Evolutionary conservation across 1,139 yeast species (phyloP), one percentile per base, ranked within the genome.

Genomic region (Yamadazyma friedrichii): DNA sequence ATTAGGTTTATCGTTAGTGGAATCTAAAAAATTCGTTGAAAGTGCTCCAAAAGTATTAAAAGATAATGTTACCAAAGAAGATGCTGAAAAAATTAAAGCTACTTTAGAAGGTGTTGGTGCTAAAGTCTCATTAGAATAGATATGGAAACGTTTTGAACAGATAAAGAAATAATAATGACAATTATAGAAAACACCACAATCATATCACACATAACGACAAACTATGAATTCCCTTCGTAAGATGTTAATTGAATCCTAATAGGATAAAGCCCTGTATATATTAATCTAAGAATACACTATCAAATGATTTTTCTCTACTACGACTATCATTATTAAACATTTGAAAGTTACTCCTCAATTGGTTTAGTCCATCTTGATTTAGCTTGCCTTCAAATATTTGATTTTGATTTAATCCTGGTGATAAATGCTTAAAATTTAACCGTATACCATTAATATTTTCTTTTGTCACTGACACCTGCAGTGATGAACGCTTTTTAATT

Each of bases 1-100:
- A 64, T 77, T 93, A 59, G 97, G 97, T 9, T 77, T 93, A 59
- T 88, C 96, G 13, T 78, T 93, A 54, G 98, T 93, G 47, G 98
- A 93, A 63, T 88, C 97, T 48, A 94, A 93, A 82, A 93, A 93
- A 74, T 88, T 93, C 54, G 99, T 94, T 45, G 99, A 93, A 73
- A 72, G 91, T 58, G 98, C 98, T 48, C 99, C 99, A 55, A 93
- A 93, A 77, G 76, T 87, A 37, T 77, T 86, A 66, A 87, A 87
- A 70, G 95, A 86, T 56, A 84, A 84, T 53, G 88, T 86, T 44
- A 81, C 89, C 47, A 86, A 87, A 75, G 95, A 86, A 62, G 95
- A 86, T 58, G 94, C 94, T 48, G 95, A 87, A 56, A 86, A 87
- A 78, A 87, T 93, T 64, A 93, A 93, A 77, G 78, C 87, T 50